These are phyloP conservation scores for Ceraceosorus guamensis DNA, from an alignment of 1,284 basidiomycete genomes.

Conservation along the genomic window DNA sequence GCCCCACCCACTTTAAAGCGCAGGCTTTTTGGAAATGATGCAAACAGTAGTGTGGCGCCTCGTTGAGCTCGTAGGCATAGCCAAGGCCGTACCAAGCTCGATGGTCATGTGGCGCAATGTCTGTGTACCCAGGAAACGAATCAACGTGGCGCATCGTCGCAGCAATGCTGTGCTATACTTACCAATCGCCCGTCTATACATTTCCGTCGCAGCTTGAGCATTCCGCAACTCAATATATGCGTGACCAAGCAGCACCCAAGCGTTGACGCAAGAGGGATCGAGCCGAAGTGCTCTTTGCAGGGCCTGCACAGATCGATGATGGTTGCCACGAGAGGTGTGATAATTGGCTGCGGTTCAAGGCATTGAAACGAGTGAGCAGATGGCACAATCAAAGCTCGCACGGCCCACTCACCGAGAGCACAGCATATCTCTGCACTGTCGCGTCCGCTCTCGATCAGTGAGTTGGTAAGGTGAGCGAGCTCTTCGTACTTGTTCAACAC, in stretches of 20 bases:
- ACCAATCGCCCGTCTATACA: slow-evolving; percentile 90
- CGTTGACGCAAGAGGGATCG: slow-evolving; percentile 85
- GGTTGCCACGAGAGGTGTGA: slow-evolving; percentile 63
- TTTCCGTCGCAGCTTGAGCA: slow-evolving; percentile 94
- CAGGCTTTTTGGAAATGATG: slow-evolving; percentile 96
- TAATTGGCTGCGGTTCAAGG: slow-evolving; percentile 1
- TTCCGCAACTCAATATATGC: slow-evolving; percentile 99
- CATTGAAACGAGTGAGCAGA: background rate
- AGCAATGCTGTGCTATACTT: slow-evolving; percentile 46
- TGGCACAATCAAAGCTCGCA: slow-evolving; percentile 9
- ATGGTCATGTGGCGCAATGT: slow-evolving; percentile 52
- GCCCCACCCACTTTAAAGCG: slow-evolving; percentile 63
- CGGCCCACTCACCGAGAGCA: slow-evolving; percentile 64
- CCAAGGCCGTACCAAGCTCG: slow-evolving; percentile 97
- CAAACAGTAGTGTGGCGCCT: slow-evolving; percentile 91
- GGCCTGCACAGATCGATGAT: slow-evolving; percentile 91
- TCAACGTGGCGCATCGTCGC: too few relatives aligned
- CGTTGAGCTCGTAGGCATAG: slow-evolving; percentile 91
- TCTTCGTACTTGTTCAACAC: slow-evolving; percentile 82
- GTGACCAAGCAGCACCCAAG: slow-evolving; percentile 99
- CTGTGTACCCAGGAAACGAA: background rate
- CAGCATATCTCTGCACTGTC: slow-evolving; percentile 66
- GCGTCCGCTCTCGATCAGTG: slow-evolving; percentile 33
- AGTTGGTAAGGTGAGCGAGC: slow-evolving; percentile 79
- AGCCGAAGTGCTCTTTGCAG: slow-evolving; percentile 88